Evolutionary conservation across 331 rosid genomes (phyloP).

Genomic region (Prunus yedoensis): DNA sequence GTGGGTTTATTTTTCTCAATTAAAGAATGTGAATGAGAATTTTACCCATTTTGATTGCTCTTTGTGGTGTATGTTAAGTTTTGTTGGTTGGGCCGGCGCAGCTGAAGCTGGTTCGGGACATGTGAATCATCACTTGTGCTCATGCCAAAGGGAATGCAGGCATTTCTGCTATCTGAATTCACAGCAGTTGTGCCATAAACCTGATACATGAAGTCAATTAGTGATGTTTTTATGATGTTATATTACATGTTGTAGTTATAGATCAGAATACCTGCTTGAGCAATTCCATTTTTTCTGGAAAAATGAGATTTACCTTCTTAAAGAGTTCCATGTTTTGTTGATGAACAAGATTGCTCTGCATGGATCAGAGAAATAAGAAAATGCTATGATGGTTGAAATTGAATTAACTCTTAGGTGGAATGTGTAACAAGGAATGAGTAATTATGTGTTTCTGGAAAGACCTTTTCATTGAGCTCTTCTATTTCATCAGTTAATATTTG

Average conservation of each 20-base stretch:
- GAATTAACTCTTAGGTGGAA: background rate
- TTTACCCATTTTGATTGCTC: conserved; percentile 30
- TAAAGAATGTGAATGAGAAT: conserved; percentile 1
- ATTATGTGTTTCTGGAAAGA: conserved; percentile 8
- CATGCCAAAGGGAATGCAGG: conserved; percentile 38
- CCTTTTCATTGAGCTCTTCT: conserved; percentile 58
- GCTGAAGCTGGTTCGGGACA: conserved; percentile 50
- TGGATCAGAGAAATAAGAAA: background rate
- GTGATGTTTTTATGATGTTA: background rate
- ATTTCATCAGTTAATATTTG: conserved; percentile 61
- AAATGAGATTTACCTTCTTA: conserved; percentile 50
- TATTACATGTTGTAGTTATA: background rate
- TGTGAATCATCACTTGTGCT: conserved; percentile 32
- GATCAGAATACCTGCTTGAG: conserved; percentile 34
- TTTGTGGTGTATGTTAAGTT: conserved; percentile 34
- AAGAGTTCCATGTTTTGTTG: conserved; percentile 64
- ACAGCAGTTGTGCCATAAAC: conserved; percentile 41
- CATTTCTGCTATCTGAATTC: conserved; percentile 33
- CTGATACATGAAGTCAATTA: conserved; percentile 42
- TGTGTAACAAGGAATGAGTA: background rate
- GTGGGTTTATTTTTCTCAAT: background rate
- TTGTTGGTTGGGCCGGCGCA: conserved; percentile 47
- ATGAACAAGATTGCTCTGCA: conserved; percentile 55
- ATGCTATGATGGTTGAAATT: background rate
- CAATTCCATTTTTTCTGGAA: conserved; percentile 42